Percentiles rank a stretch among this genome's conserved stretches.
phyloP scores from a whole-genome alignment of 345 rosid species.

The Eucalyptus guilfoylei region DNA sequence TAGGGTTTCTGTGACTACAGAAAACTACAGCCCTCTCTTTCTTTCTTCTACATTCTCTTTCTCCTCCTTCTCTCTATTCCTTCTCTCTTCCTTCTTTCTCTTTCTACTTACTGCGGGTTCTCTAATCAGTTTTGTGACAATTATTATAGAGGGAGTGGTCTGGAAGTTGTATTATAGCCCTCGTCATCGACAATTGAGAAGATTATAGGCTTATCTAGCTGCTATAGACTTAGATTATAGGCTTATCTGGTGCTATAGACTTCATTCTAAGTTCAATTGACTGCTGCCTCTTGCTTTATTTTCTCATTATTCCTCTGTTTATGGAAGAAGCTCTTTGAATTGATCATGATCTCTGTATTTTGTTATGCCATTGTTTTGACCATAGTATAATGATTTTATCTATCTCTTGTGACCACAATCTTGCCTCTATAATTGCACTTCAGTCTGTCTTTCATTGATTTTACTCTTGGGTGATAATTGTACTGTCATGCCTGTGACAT shows the following conservation, averaged over 20 bases:
- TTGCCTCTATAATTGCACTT: neutral
- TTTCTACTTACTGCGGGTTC: too few relatives aligned
- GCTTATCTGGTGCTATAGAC: neutral
- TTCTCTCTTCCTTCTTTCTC: too few relatives aligned
- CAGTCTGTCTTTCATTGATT: neutral
- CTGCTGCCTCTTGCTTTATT: neutral
- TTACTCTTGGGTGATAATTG: neutral
- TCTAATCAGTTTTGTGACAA: too few relatives aligned
- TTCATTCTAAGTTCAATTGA: neutral
- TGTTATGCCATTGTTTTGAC: neutral
- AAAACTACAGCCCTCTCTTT: too few relatives aligned
- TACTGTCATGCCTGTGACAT: neutral
- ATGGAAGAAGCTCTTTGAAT: neutral
- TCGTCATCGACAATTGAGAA: neutral
- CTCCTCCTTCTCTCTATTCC: too few relatives aligned
- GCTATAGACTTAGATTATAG: neutral
- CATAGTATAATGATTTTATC: neutral
- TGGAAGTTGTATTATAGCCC: neutral
- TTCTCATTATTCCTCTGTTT: neutral
- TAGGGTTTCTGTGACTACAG: too few relatives aligned
- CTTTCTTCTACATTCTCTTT: too few relatives aligned
- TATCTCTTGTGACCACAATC: neutral
- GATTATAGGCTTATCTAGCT: neutral
- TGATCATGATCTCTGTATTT: neutral
- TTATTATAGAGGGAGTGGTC: neutral